Evolutionary conservation across 1,139 yeast species (phyloP).

Genomic region (Yarrowia galli): DNA sequence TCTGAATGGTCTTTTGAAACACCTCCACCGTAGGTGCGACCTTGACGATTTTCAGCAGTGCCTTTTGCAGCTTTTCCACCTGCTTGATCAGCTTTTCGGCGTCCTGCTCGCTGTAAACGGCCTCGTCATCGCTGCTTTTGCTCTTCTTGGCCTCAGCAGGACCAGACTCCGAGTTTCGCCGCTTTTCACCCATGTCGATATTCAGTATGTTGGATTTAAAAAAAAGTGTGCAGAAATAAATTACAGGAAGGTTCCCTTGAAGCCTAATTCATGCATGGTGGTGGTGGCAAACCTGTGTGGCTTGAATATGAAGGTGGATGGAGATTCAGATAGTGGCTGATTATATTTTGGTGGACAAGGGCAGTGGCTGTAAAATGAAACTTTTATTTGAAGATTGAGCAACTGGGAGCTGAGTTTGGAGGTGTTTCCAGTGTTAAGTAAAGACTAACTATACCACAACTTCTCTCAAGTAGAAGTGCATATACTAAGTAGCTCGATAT

Average conservation of each 20-base stretch:
- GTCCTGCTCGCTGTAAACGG: background rate
- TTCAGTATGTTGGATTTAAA: no score
- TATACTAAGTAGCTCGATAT: no score
- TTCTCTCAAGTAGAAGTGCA: no score
- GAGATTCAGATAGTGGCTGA: no score
- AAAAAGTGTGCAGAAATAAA: conserved; percentile 12
- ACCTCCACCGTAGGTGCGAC: conserved; percentile 23
- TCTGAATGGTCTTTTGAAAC: conserved; percentile 11
- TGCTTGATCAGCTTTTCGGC: conserved; percentile 31
- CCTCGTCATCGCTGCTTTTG: background rate
- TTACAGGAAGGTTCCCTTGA: background rate
- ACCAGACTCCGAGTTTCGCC: conserved; percentile 7
- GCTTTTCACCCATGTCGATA: conserved; percentile 20
- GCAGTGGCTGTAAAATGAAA: background rate
- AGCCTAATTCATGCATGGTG: conserved; percentile 10
- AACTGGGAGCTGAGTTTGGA: no score
- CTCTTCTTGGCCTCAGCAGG: conserved; percentile 6
- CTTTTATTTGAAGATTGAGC: no score
- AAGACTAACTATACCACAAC: no score
- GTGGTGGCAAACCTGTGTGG: background rate
- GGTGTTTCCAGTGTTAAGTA: no score
- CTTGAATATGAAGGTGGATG: background rate
- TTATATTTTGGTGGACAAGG: background rate
- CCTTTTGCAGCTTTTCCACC: conserved; percentile 14
- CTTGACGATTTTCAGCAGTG: conserved; percentile 20